Evolutionary conservation across 176 grass and related monocot genomes (phyloP), one percentile per base, ranked within the genome.

Genomic region (Otatea glauca): DNA sequence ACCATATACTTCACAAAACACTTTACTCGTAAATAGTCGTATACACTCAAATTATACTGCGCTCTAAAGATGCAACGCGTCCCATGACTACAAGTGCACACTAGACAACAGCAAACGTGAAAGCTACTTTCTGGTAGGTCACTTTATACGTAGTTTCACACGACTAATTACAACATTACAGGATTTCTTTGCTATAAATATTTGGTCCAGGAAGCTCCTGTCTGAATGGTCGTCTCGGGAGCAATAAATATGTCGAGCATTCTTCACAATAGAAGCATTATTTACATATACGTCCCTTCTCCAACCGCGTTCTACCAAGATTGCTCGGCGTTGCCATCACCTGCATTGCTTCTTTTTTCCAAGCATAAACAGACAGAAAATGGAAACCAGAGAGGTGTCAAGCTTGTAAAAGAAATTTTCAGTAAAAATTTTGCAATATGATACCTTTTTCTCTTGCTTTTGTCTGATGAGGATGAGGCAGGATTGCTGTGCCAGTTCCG

Each of bases 371-470:
- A 84, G n/a, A 60, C 32, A 61, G 10, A 35, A 71, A 73, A 70
- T 21, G 23, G 27, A 70, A 58, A 78, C 5, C 29, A 81, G 21
- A 58, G 66, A 25, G 18, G 15, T 55, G 9, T 67, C 13, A 44
- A 62, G 21, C 23, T 51, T 51, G 9, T 63, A 72, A 25, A 41
- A 39, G 65, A 53, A 16, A 14, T 2, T 50, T 24, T n/a, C 24
- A n/a, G 44, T 42, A 5, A 6, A 44, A 34, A 44, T 60, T 12
- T 55, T 7, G 4, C 54, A 18, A 47, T 14, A 43, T 1, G 0
- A 0, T 89, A 98, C 96, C 96, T 98, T 88, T 95, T 98, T 56
- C 89, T 88, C 86, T 98, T 98, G 88, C 83, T 98, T 85, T 98
- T 98, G 43, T 92, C 86, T 2, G 96, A 72, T 5, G 88, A 86